Evolutionary conservation across 352 stramenopile species (phyloP).

Genomic region (Phytophthora capsici): DNA sequence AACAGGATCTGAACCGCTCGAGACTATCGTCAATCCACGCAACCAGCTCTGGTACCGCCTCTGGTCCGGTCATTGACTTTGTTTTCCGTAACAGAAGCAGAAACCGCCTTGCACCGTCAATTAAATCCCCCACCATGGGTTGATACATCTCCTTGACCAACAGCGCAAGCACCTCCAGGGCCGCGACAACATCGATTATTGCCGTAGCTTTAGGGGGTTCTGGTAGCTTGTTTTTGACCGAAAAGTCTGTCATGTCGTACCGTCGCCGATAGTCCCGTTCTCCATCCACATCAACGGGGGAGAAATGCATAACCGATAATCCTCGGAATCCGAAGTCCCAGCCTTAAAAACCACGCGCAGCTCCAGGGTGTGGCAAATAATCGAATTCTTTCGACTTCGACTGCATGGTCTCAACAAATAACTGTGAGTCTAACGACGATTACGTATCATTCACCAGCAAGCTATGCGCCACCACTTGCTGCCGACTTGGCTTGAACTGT

Average conservation of each 20-base stretch:
- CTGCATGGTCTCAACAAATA: slow-evolving; percentile 16
- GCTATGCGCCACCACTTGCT: background rate
- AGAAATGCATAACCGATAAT: slow-evolving; percentile 10
- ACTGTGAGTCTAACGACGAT: background rate
- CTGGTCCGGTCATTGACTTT: background rate
- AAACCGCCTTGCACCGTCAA: background rate
- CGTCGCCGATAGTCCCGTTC: background rate
- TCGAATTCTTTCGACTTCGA: slow-evolving; percentile 6
- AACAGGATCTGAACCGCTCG: background rate
- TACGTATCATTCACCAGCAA: slow-evolving; percentile 13
- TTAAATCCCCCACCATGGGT: background rate
- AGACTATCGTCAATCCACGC: slow-evolving; percentile 17
- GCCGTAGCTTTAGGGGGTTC: background rate
- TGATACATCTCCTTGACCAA: slow-evolving; percentile 9
- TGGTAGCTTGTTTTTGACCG: slow-evolving; percentile 12
- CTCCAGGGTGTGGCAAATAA: slow-evolving; percentile 25
- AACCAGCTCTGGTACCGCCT: slow-evolving; percentile 7
- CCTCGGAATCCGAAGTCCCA: slow-evolving; percentile 26
- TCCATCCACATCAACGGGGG: background rate
- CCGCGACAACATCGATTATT: background rate
- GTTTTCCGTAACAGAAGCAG: slow-evolving; percentile 3
- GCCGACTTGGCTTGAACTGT: slow-evolving; percentile 6
- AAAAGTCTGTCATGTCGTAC: slow-evolving; percentile 26
- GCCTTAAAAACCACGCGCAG: slow-evolving; percentile 7
- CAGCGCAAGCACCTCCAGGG: slow-evolving; percentile 6